Conservation (phyloP, 2,329 filamentous ascomycete genomes). For the Kalmusia sp. region DNA sequence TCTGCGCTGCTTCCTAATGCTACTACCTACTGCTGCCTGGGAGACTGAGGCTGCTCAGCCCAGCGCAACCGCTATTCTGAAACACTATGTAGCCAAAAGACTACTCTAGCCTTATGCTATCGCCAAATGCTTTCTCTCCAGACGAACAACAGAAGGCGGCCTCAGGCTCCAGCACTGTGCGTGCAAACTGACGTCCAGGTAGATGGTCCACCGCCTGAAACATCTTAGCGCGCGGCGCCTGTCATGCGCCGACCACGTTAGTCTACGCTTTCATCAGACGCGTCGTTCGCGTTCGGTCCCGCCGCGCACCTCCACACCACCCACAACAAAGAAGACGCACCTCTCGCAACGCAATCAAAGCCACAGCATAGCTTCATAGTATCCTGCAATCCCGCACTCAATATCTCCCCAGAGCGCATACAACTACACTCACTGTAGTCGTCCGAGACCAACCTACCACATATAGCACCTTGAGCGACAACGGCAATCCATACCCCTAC, state of each 20-base stretch:
- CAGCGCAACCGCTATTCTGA: constrained; percentile 16
- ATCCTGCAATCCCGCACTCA: not conserved
- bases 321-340: constrained; percentile 15
- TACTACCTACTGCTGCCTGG: constrained; percentile 46
- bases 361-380: constrained; percentile 8
- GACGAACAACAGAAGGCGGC: not conserved
- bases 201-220: constrained; percentile 3
- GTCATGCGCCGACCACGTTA: constrained; percentile 13
- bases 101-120: constrained; percentile 6
- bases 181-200: not conserved
- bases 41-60: constrained; percentile 24
- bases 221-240: constrained; percentile 12
- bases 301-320: constrained; percentile 15
- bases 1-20: constrained; percentile 26
- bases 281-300: not conserved
- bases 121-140: constrained; percentile 12
- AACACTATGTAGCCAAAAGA: constrained; percentile 18
- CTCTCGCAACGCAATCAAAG: not conserved
- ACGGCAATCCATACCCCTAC: constrained; percentile 5
- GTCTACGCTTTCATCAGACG: constrained; percentile 5
- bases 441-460: not conserved
- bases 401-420: constrained; percentile 4
- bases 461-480: constrained; percentile 1
- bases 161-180: no score
- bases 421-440: no score